Percentiles rank a stretch among this genome's conserved stretches.
These are phyloP conservation scores for Psilocybe sp. DNA, from an alignment of 768 basidiomycete genomes.

Conservation along the genomic window DNA sequence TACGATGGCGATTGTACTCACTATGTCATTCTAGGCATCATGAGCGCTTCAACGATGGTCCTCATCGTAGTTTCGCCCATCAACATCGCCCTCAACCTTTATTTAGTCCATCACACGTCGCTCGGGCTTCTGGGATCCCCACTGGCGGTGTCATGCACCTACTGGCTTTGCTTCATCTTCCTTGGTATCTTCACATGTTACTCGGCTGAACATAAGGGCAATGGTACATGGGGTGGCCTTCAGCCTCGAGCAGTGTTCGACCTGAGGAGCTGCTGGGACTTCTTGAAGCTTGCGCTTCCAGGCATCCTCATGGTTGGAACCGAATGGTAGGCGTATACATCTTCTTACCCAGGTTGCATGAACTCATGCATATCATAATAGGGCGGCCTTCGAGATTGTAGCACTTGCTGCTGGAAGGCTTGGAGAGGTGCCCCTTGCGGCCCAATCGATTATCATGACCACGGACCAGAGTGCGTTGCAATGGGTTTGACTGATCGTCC, in stretches of 20 bases:
- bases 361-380: conserved; percentile 20
- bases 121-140: conserved; percentile 69
- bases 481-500: not conserved
- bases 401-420: conserved; percentile 73
- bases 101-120: conserved; percentile 60
- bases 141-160: conserved; percentile 63
- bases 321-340: conserved; percentile 55
- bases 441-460: conserved; percentile 79
- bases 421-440: conserved; percentile 64
- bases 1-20: not conserved
- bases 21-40: conserved; percentile 51
- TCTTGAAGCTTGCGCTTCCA: conserved; percentile 69
- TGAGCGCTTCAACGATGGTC: conserved; percentile 67
- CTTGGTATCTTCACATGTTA: conserved; percentile 46
- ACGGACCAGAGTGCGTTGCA: conserved; percentile 61
- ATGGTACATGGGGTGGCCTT: conserved; percentile 65
- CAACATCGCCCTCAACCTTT: conserved; percentile 58
- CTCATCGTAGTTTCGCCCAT: conserved; percentile 63
- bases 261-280: conserved; percentile 45
- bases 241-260: conserved; percentile 45
- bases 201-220: conserved; percentile 51
- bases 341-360: not conserved
- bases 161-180: conserved; percentile 63
- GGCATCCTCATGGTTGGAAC: conserved; percentile 80
- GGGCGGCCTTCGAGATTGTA: conserved; percentile 83